A percentile compares a stretch with the other conserved stretches of the same genome.
These are phyloP conservation scores for Handroanthus guayacan DNA, from an alignment of 257 asterid genomes.

Conservation along the genomic window DNA sequence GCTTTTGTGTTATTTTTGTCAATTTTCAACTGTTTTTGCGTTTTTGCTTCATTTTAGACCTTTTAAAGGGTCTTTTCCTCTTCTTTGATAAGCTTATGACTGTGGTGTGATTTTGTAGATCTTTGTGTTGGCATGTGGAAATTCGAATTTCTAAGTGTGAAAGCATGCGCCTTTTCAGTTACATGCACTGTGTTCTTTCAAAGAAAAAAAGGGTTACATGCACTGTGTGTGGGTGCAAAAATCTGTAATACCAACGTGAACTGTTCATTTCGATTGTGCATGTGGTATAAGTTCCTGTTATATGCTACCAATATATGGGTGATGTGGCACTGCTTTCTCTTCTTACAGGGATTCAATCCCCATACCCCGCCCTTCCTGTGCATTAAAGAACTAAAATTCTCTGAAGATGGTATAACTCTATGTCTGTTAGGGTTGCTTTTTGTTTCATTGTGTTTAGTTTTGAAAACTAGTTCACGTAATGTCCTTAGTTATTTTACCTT, in stretches of 20 bases:
- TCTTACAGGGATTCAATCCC: not conserved
- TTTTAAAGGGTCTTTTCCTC: not conserved
- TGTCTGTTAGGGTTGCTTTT: conserved; percentile 5
- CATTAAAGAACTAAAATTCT: not conserved
- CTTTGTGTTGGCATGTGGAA: conserved; percentile 34
- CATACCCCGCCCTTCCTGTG: not conserved
- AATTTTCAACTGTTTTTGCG: conserved; percentile 24
- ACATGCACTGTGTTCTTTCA: not conserved
- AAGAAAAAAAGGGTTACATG: not conserved
- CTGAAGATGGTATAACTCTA: conserved; percentile 1
- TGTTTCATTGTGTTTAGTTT: not conserved
- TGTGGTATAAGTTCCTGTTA: not conserved
- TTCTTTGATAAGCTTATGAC: conserved; percentile 24
- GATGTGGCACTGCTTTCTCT: too few relatives aligned
- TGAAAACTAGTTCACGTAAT: not conserved
- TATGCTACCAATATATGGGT: too few relatives aligned
- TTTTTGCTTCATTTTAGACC: not conserved
- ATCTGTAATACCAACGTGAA: not conserved
- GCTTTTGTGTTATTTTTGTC: conserved; percentile 37
- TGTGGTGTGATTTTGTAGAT: conserved; percentile 28
- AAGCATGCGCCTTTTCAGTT: not conserved
- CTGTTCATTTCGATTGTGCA: conserved; percentile 5
- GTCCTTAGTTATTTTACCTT: not conserved
- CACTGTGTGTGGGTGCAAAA: not conserved
- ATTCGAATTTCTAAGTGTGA: conserved; percentile 1